phyloP scores from a whole-genome alignment of 495 filamentous ascomycete species.

The Cairneyella variabilis region DNA sequence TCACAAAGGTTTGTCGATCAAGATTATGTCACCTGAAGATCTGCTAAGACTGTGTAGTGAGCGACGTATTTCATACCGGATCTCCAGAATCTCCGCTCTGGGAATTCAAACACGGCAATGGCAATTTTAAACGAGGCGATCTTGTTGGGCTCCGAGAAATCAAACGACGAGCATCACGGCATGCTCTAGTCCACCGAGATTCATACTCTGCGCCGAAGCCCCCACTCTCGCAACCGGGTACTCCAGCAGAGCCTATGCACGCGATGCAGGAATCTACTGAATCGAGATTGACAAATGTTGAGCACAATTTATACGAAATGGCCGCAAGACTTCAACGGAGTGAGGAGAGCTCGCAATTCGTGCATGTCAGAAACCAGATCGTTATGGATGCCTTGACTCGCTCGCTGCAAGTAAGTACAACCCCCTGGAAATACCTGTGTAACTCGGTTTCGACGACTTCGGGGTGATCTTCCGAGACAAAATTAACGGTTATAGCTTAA shows the following conservation, averaged over 20 bases:
- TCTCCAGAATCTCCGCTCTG: slow-evolving; percentile 93
- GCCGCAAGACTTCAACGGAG: slow-evolving; percentile 68
- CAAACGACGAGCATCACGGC: slow-evolving; percentile 92
- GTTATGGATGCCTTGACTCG: slow-evolving; percentile 78
- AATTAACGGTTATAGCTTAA: slow-evolving; percentile 41
- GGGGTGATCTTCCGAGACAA: background rate
- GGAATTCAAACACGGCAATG: slow-evolving; percentile 99
- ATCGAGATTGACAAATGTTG: slow-evolving; percentile 67
- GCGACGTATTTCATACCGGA: slow-evolving; percentile 97
- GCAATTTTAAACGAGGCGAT: slow-evolving; percentile 94
- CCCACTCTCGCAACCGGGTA: slow-evolving; percentile 70
- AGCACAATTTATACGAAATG: slow-evolving; percentile 81
- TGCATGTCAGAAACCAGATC: slow-evolving; percentile 76
- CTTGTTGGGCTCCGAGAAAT: slow-evolving; percentile 90
- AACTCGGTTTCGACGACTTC: background rate
- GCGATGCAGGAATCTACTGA: slow-evolving; percentile 68
- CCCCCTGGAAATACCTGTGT: background rate
- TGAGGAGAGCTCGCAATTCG: slow-evolving; percentile 75
- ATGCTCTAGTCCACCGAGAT: slow-evolving; percentile 92
- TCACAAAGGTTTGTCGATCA: slow-evolving; percentile 76
- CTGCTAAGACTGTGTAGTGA: slow-evolving; percentile 55
- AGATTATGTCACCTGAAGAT: background rate
- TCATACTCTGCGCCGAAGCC: slow-evolving; percentile 77
- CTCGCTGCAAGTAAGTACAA: slow-evolving; percentile 64
- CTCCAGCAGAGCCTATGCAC: slow-evolving; percentile 74